Evolutionary conservation across 805 yeast genomes (phyloP).

Genomic region (Candida mattraensis): DNA sequence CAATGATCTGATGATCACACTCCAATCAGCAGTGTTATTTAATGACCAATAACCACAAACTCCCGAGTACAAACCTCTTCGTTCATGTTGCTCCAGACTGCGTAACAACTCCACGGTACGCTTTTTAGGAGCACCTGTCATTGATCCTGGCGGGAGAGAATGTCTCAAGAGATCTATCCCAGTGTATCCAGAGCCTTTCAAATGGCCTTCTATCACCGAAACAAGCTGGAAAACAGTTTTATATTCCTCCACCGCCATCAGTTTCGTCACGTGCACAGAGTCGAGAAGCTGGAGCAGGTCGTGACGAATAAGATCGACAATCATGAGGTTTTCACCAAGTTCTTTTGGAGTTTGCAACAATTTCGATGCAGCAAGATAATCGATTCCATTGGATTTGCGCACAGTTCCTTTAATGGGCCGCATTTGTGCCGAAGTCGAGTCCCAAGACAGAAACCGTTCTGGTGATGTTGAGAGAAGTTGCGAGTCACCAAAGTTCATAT

Average conservation of each 20-base stretch:
- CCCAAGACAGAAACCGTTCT: slow-evolving; percentile 88
- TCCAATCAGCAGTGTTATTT: slow-evolving; percentile 89
- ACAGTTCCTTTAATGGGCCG: slow-evolving; percentile 98
- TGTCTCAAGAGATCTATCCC: slow-evolving; percentile 80
- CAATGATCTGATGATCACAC: slow-evolving; percentile 86
- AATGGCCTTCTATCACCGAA: slow-evolving; percentile 75
- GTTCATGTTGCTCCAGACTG: slow-evolving; percentile 49
- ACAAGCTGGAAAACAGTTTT: slow-evolving; percentile 89
- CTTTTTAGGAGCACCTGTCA: slow-evolving; percentile 99
- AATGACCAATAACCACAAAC: slow-evolving; percentile 94
- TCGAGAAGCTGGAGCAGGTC: slow-evolving; percentile 72
- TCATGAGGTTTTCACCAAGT: slow-evolving; percentile 94
- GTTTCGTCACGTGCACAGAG: slow-evolving; percentile 66
- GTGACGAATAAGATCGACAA: slow-evolving; percentile 92
- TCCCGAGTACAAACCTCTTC: slow-evolving; percentile 90
- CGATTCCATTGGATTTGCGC: slow-evolving; percentile 55
- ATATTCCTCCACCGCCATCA: slow-evolving; percentile 93
- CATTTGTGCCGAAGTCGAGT: slow-evolving; percentile 60
- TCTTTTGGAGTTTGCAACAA: slow-evolving; percentile 85
- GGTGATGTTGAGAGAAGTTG: slow-evolving; percentile 86
- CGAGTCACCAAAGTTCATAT: slow-evolving; percentile 63
- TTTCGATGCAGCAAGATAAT: slow-evolving; percentile 55
- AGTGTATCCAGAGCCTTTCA: slow-evolving; percentile 38
- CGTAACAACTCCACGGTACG: slow-evolving; percentile 84
- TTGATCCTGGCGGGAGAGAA: slow-evolving; percentile 95